Evolutionary conservation across 2,329 filamentous ascomycete species (phyloP).

Genomic region (Epichloe aotearoae): DNA sequence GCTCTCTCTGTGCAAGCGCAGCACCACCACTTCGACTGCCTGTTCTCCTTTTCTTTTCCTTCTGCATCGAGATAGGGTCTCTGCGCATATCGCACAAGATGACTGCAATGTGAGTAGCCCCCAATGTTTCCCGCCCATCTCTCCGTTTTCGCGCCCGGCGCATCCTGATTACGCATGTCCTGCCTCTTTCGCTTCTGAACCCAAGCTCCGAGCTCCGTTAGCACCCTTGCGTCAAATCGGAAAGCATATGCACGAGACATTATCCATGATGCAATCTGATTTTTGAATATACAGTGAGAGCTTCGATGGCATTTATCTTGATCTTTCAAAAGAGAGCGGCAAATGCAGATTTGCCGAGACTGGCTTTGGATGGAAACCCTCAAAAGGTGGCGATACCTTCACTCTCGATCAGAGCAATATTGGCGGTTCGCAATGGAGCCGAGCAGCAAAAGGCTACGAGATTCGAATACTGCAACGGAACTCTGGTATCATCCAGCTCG

Average conservation of each 20-base stretch:
- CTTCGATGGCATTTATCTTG: slow-evolving; percentile 94
- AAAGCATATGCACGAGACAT: background rate
- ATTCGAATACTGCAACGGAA: slow-evolving; percentile 80
- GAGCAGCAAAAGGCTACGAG: slow-evolving; percentile 83
- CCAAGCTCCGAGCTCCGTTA: background rate
- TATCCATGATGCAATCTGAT: background rate
- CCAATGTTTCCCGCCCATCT: background rate
- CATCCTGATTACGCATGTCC: background rate
- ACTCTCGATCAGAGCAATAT: slow-evolving; percentile 84
- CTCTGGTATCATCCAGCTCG: slow-evolving; percentile 78
- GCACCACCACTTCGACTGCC: background rate
- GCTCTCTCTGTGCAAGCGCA: background rate
- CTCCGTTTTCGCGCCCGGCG: background rate
- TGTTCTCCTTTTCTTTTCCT: background rate
- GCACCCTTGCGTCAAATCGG: background rate
- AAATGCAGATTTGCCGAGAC: slow-evolving; percentile 92
- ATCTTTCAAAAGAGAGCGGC: slow-evolving; percentile 83
- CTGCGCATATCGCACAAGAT: slow-evolving; percentile 13
- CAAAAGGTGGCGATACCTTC: slow-evolving; percentile 77
- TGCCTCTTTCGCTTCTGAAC: background rate
- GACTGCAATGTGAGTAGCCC: slow-evolving; percentile 24
- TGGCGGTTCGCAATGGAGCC: slow-evolving; percentile 81
- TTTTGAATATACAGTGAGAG: slow-evolving; percentile 48
- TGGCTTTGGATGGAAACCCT: slow-evolving; percentile 90
- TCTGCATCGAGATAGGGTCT: background rate